These are phyloP conservation scores for Diaporthe caulivora DNA, from an alignment of 2,329 filamentous ascomycete genomes.

Conservation along the genomic window DNA sequence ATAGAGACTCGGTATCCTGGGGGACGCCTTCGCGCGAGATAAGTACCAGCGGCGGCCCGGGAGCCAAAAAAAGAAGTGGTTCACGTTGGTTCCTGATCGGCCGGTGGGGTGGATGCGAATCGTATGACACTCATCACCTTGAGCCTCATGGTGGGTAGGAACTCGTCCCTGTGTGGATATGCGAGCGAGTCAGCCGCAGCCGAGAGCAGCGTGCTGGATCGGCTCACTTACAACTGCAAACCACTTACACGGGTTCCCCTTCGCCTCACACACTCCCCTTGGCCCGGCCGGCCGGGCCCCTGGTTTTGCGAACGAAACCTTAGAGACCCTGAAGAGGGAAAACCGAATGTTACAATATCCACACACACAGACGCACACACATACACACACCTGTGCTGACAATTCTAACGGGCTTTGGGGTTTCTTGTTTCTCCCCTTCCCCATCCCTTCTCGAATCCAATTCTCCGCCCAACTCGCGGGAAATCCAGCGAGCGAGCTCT, in stretches of 20 bases:
- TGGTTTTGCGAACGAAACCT: background rate
- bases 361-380: no score
- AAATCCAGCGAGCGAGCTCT: background rate
- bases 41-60: slow-evolving; percentile 13
- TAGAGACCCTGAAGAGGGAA: background rate
- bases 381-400: background rate
- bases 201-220: background rate
- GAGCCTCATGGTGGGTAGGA: slow-evolving; percentile 19
- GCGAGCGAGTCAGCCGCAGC: slow-evolving; percentile 5
- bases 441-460: background rate
- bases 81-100: slow-evolving; percentile 10
- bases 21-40: background rate
- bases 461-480: background rate
- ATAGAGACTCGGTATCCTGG: background rate
- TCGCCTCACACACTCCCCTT: background rate
- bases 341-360: slow-evolving; percentile 2
- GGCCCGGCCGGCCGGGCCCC: slow-evolving; percentile 7
- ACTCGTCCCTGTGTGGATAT: background rate
- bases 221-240: slow-evolving; percentile 5
- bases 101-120: slow-evolving; percentile 22
- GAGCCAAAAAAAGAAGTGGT: slow-evolving; percentile 5
- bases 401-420: background rate
- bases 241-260: slow-evolving; percentile 23
- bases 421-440: background rate
- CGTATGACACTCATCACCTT: slow-evolving; percentile 22